These are phyloP conservation scores for Turnera subulata DNA, from an alignment of 345 rosid genomes.

Conservation along the genomic window DNA sequence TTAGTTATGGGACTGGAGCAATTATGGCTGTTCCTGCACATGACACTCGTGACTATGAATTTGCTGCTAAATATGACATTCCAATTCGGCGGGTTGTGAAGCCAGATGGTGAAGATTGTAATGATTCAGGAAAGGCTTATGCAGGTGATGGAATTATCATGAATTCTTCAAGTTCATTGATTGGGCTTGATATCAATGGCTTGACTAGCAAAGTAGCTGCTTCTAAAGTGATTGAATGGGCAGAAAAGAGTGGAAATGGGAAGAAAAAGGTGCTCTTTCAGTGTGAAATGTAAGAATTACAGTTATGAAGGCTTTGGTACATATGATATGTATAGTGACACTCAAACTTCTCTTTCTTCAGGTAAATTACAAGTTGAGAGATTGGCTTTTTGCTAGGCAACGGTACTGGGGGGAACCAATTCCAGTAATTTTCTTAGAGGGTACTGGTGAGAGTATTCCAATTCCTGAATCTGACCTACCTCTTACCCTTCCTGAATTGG, in stretches of 20 bases:
- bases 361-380: conserved; percentile 93
- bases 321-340: too few relatives aligned
- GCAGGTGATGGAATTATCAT: conserved; percentile 51
- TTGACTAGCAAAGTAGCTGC: conserved; percentile 64
- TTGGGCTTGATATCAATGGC: conserved; percentile 80
- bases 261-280: conserved; percentile 66
- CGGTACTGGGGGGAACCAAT: conserved; percentile 99
- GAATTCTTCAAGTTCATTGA: conserved; percentile 56
- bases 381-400: conserved; percentile 98
- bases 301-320: too few relatives aligned
- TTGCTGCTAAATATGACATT: conserved; percentile 70
- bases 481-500: conserved; percentile 77
- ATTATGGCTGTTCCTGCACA: conserved; percentile 97
- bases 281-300: background rate
- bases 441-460: conserved; percentile 59
- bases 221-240: conserved; percentile 70
- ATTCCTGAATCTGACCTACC: conserved; percentile 74
- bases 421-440: conserved; percentile 71
- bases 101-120: conserved; percentile 32
- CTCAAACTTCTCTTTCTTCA: conserved; percentile 19
- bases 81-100: conserved; percentile 70
- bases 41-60: conserved; percentile 77
- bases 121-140: conserved; percentile 50
- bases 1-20: conserved; percentile 97
- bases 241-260: conserved; percentile 71